Conservation (phyloP, 371 early-diverging fungal genomes). For the Mucor ambiguus region DNA sequence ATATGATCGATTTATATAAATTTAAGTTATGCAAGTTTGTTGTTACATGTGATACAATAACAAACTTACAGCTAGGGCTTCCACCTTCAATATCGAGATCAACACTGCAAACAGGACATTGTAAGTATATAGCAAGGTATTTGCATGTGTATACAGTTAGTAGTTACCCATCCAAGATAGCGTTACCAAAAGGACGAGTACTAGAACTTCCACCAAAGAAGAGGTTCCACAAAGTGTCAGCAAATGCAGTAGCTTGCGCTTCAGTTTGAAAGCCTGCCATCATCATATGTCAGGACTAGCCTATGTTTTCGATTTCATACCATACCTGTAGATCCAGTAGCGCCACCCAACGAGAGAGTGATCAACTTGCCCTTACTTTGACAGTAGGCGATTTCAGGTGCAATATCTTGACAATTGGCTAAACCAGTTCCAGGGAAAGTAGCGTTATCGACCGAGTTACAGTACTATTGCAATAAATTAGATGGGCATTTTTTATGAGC, state of each 20-base stretch:
- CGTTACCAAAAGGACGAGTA: constrained; percentile 62
- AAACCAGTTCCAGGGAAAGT: constrained; percentile 54
- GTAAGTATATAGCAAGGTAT: neutral
- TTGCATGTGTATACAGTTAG: neutral
- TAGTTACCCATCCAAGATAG: constrained; percentile 58
- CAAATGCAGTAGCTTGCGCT: constrained; percentile 44
- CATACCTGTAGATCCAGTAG: constrained; percentile 30
- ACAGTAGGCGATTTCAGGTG: constrained; percentile 56
- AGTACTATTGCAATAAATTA: constrained; percentile 20
- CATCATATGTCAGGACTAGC: too few relatives aligned
- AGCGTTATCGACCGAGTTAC: constrained; percentile 46
- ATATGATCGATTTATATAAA: neutral
- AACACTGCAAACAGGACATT: constrained; percentile 31
- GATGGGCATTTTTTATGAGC: neutral
- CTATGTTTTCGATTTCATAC: too few relatives aligned
- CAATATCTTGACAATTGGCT: constrained; percentile 54
- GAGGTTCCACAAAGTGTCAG: constrained; percentile 59
- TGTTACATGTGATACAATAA: neutral
- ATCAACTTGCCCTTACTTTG: constrained; percentile 58
- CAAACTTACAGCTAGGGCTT: constrained; percentile 43
- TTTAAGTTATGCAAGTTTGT: neutral
- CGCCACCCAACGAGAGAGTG: constrained; percentile 63
- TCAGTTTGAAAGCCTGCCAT: constrained; percentile 51
- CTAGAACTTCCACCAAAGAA: constrained; percentile 57
- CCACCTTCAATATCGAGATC: constrained; percentile 69